Base-by-base conservation (phyloP, 441 rosid species). In the Pelargonium australe region DNA sequence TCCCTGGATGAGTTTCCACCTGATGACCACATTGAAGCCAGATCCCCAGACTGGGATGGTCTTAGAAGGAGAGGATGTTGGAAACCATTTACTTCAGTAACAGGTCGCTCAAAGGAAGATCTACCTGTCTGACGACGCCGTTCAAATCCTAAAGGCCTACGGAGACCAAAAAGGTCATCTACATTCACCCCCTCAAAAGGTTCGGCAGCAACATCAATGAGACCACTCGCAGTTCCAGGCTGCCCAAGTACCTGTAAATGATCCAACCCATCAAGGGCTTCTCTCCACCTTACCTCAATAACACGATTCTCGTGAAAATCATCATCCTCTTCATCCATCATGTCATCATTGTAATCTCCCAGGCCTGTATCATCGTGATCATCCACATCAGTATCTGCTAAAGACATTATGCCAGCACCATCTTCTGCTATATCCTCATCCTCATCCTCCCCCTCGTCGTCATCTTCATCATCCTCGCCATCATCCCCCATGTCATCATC, bases 161-260 rank as follows among this genome's bases (percentile, higher is more conserved):
- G 98, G 57, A 86, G 83, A 78, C 97, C 90, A 77, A 87, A 89
- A 78, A 95, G 93, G 70, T 95, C 98, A 82, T 89, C 99, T 78
- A 90, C 92, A 76, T 90, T 95, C 72, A 90, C 95, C 64, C 99
- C 99, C 77, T 92, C 97, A 85, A 92, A 95, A 43, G 99, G 93
- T 79, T 95, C 99, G 65, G 98, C 95, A 13, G 95, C 87, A 77
- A 88, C 80, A 85, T 95, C 96, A 77, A 95, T 84, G 65, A 95
- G 85, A 71, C 89, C 83, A 68, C 87, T 78, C 62, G 86, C 75
- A 72, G 78, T 80, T 77, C 96, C 98, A 79, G 97, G 87, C 81
- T 87, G 92, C 72, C 96, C 93, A 79, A 92, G 89, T 28, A 89
- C 92, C 77, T 89, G 97, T 80, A 92, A 80, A 80, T 89, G 91